Evolutionary conservation across 441 rosid genomes (phyloP).

Genomic region (Capsella rubella): DNA sequence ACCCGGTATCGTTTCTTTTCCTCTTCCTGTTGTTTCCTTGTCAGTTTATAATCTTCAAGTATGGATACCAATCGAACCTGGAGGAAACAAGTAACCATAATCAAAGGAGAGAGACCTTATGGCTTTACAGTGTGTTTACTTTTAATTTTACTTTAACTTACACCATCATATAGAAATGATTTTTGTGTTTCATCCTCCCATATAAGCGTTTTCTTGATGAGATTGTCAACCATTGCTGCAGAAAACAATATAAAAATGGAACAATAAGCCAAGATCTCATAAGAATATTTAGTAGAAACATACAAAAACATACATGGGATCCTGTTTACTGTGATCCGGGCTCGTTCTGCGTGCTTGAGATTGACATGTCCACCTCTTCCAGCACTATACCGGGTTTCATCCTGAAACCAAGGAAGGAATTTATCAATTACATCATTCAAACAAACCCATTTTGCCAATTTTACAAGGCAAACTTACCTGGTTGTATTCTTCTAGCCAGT

Average conservation of each 20-base stretch:
- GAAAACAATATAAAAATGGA: conserved; percentile 5
- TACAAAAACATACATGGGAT: conserved; percentile 57
- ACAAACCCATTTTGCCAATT: background rate
- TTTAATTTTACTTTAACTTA: conserved; percentile 39
- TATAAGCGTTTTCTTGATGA: conserved; percentile 60
- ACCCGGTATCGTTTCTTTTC: conserved; percentile 90
- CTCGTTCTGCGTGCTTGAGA: conserved; percentile 81
- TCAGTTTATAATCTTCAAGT: conserved; percentile 84
- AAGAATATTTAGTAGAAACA: background rate
- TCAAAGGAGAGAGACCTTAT: conserved; percentile 21
- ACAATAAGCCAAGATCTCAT: background rate
- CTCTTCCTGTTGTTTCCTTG: conserved; percentile 85
- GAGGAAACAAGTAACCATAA: conserved; percentile 29
- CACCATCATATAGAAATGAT: conserved; percentile 74
- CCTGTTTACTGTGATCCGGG: conserved; percentile 67
- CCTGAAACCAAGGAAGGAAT: conserved; percentile 47
- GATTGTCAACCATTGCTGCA: conserved; percentile 68
- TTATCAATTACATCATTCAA: background rate
- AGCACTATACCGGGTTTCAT: conserved; percentile 65
- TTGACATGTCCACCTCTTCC: conserved; percentile 82
- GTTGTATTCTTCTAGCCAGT: conserved; percentile 80
- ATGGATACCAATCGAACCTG: conserved; percentile 84
- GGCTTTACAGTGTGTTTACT: background rate
- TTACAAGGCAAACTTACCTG: conserved; percentile 40
- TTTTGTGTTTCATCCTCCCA: conserved; percentile 66